phyloP scores from a whole-genome alignment of 202 grass and related monocot genomes.

The Schoenoplectus tabernaemontani region DNA sequence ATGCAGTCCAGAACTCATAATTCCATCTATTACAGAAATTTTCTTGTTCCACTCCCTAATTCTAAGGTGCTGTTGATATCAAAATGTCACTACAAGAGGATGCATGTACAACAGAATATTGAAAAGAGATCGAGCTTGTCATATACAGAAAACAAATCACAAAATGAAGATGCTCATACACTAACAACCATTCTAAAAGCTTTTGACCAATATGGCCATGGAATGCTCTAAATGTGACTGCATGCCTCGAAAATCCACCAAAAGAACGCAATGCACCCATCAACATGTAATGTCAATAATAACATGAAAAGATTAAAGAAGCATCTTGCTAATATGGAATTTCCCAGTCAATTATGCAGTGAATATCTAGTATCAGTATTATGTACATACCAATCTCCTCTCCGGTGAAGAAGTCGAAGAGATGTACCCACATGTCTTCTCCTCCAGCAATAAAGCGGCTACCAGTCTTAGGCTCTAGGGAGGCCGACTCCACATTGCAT shows the following conservation, averaged over 20 bases:
- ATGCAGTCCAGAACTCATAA: not conserved
- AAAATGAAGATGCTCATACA: not conserved
- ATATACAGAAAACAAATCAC: too few relatives aligned
- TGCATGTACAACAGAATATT: not conserved
- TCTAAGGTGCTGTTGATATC: not conserved
- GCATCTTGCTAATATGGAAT: not conserved
- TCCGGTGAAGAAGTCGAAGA: slow-evolving; percentile 88
- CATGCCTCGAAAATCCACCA: not conserved
- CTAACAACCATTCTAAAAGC: not conserved
- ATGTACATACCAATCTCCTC: slow-evolving; percentile 82
- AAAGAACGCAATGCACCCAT: not conserved
- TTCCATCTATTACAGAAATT: not conserved
- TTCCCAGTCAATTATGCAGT: not conserved
- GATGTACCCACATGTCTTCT: slow-evolving; percentile 95
- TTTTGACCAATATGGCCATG: not conserved
- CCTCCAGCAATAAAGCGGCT: slow-evolving; percentile 86
- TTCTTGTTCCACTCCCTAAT: not conserved
- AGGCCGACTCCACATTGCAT: slow-evolving; percentile 87
- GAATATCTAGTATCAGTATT: not conserved
- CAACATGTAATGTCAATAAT: not conserved
- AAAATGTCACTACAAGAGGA: not conserved
- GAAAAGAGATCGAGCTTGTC: not conserved
- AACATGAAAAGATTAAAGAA: not conserved
- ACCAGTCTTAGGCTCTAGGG: slow-evolving; percentile 79
- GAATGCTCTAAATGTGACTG: not conserved